phyloP scores from a whole-genome alignment of 2,329 filamentous ascomycete genomes.

The Myriosclerotinia duriaeana region DNA sequence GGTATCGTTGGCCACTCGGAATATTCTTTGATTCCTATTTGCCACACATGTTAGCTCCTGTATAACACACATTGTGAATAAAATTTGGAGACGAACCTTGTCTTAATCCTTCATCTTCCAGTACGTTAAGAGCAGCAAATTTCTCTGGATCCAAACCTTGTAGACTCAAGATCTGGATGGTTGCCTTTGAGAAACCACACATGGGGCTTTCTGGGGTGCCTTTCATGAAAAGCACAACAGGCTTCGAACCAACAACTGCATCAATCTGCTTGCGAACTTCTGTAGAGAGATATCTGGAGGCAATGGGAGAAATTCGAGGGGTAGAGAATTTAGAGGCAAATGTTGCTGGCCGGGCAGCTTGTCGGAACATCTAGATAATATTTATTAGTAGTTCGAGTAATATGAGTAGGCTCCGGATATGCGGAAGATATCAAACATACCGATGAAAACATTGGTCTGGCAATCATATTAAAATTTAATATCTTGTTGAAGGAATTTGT shows the following conservation, averaged over 20 bases:
- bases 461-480: conserved; percentile 33
- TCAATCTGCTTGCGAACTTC: conserved; percentile 82
- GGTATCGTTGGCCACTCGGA: conserved; percentile 99
- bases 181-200: conserved; percentile 93
- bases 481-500: conserved; percentile 6
- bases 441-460: conserved; percentile 37
- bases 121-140: conserved; percentile 97
- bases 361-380: conserved; percentile 46
- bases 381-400: conserved; percentile 24
- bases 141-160: conserved; percentile 94
- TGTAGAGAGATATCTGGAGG: conserved; percentile 69
- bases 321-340: conserved; percentile 38
- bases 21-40: conserved; percentile 92
- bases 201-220: conserved; percentile 94
- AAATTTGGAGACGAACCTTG: conserved; percentile 55
- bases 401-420: too few species aligned
- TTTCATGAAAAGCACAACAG: conserved; percentile 99
- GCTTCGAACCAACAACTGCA: conserved; percentile 80
- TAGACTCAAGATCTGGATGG: conserved; percentile 89
- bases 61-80: not conserved
- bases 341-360: conserved; percentile 44
- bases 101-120: conserved; percentile 86
- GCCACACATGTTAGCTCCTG: not conserved
- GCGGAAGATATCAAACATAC: conserved; percentile 25
- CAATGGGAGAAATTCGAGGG: conserved; percentile 35